Evolutionary conservation across 1,284 basidiomycete species (phyloP).

Genomic region (Somion occarium): DNA sequence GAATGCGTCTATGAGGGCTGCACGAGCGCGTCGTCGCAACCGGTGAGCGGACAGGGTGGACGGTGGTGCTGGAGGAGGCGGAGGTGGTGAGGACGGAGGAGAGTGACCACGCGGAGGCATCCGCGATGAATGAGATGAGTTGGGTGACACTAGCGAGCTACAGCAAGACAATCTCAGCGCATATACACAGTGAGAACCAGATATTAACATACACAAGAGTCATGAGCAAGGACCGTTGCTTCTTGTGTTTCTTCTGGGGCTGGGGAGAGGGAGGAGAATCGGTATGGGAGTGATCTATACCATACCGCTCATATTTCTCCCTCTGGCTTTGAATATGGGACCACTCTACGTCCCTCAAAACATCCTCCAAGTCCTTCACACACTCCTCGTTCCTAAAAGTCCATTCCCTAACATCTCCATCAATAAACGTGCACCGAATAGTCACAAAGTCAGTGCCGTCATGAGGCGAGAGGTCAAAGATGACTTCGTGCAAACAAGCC

Average conservation of each 20-base stretch:
- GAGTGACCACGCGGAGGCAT: constrained; percentile 13
- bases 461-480: constrained; percentile 45
- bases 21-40: constrained; percentile 67
- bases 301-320: constrained; percentile 25
- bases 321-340: constrained; percentile 33
- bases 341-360: constrained; percentile 50
- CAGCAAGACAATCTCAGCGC: background rate
- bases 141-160: constrained; percentile 11
- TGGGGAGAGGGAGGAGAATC: constrained; percentile 10
- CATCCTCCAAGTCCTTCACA: constrained; percentile 39
- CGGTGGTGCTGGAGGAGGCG: constrained; percentile 16
- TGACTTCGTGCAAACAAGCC: constrained; percentile 51
- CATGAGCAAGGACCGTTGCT: constrained; percentile 62
- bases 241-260: constrained; percentile 39
- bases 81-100: constrained; percentile 25
- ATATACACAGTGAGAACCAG: constrained; percentile 6
- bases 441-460: constrained; percentile 7
- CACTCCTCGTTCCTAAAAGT: constrained; percentile 34
- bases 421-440: constrained; percentile 51
- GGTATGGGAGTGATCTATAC: background rate
- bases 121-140: constrained; percentile 6
- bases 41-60: constrained; percentile 15
- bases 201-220: constrained; percentile 40
- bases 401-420: constrained; percentile 48
- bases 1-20: constrained; percentile 71